These are phyloP conservation scores for Rickenella mellea DNA, from an alignment of 768 basidiomycete genomes.

Conservation along the genomic window DNA sequence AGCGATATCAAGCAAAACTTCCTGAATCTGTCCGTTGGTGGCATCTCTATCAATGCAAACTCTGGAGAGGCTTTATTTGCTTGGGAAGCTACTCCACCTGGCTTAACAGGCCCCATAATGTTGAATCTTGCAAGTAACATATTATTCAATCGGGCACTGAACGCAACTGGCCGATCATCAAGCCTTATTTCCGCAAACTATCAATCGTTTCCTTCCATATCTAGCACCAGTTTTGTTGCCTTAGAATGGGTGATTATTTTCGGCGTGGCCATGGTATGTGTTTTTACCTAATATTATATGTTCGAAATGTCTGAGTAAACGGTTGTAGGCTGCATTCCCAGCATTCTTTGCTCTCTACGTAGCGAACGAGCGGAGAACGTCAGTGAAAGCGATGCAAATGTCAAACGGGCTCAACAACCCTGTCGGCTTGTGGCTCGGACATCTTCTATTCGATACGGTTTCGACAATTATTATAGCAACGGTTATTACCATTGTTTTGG, in stretches of 20 bases:
- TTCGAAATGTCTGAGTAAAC: slow-evolving; percentile 1
- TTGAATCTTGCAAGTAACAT: slow-evolving; percentile 64
- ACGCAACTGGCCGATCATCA: slow-evolving; percentile 35
- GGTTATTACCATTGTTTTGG: slow-evolving; percentile 54
- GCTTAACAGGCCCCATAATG: slow-evolving; percentile 46
- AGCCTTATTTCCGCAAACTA: slow-evolving; percentile 50
- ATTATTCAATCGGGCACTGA: slow-evolving; percentile 53
- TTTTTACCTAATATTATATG: background rate
- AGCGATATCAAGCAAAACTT: slow-evolving; percentile 41
- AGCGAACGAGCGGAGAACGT: slow-evolving; percentile 55
- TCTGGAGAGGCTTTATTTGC: slow-evolving; percentile 49
- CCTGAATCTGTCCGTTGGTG: slow-evolving; percentile 51
- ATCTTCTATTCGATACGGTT: slow-evolving; percentile 64
- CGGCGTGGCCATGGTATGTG: slow-evolving; percentile 61
- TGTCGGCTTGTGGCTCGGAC: slow-evolving; percentile 68
- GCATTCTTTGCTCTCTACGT: slow-evolving; percentile 78
- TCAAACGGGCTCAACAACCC: slow-evolving; percentile 68
- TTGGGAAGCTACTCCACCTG: slow-evolving; percentile 61
- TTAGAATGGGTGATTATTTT: slow-evolving; percentile 74
- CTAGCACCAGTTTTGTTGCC: slow-evolving; percentile 46
- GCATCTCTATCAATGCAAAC: slow-evolving; percentile 49
- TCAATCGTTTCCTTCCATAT: slow-evolving; percentile 46
- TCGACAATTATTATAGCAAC: slow-evolving; percentile 51
- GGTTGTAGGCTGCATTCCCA: slow-evolving; percentile 56
- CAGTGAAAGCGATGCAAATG: slow-evolving; percentile 74